Conservation (phyloP, 129 eudicot genomes). For the Daucus carota region DNA sequence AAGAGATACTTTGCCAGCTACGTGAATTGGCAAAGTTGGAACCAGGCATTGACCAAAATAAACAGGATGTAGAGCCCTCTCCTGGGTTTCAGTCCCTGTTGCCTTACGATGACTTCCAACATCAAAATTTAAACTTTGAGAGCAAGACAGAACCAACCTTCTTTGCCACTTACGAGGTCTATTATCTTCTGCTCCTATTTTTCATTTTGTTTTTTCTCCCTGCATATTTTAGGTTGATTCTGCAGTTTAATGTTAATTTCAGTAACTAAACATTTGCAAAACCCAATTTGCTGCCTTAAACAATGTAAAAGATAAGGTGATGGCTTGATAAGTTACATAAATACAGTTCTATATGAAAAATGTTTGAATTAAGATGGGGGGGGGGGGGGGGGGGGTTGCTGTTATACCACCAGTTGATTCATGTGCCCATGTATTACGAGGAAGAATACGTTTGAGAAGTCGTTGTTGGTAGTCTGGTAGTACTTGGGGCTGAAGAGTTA, state of each 20-base stretch:
- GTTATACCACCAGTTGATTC: background rate
- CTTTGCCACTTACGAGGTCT: constrained; percentile 48
- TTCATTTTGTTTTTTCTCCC: background rate
- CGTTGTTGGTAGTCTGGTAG: background rate
- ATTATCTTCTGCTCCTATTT: background rate
- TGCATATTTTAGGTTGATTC: background rate
- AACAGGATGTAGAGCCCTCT: constrained; percentile 27
- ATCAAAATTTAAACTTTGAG: constrained; percentile 17
- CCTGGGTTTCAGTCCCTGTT: constrained; percentile 17
- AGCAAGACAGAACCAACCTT: constrained; percentile 26
- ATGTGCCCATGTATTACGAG: background rate
- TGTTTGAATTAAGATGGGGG: background rate
- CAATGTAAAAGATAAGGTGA: background rate
- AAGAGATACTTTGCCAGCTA: constrained; percentile 68
- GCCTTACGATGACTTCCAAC: constrained; percentile 19
- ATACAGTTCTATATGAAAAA: background rate
- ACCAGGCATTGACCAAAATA: constrained; percentile 27
- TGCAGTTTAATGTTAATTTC: background rate
- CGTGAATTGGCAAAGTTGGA: constrained; percentile 67
- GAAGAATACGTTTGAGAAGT: background rate
- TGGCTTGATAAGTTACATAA: background rate
- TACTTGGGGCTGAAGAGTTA: background rate
- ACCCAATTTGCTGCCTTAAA: background rate
- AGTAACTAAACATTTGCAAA: background rate
- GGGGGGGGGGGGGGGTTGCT: no score